phyloP scores from a whole-genome alignment of 2,329 filamentous ascomycete genomes.

The Pezicula radicicola region DNA sequence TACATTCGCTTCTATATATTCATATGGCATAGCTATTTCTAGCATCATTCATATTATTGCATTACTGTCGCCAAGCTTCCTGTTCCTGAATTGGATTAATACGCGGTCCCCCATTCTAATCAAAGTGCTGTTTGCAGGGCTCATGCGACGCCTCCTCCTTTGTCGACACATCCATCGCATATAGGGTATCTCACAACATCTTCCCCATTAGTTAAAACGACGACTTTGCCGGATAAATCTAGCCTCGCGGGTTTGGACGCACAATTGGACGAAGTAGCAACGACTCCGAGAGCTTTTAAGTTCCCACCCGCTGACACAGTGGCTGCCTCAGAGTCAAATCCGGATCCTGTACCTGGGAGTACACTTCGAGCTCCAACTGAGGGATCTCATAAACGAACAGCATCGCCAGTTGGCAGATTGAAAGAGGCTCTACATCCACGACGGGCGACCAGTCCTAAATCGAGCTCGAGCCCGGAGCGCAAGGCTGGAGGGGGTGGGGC shows the following conservation, averaged over 20 bases:
- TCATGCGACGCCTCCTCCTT: constrained; percentile 41
- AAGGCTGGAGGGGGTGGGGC: constrained; percentile 18
- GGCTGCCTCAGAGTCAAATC: constrained; percentile 27
- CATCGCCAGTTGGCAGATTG: constrained; percentile 69
- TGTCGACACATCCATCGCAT: constrained; percentile 61
- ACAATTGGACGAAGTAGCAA: constrained; percentile 25
- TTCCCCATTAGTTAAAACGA: constrained; percentile 62
- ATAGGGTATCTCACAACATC: constrained; percentile 67
- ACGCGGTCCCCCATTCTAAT: constrained; percentile 1
- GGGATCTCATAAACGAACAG: constrained; percentile 51
- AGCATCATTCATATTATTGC: background rate
- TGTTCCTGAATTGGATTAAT: background rate
- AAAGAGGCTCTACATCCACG: constrained; percentile 64
- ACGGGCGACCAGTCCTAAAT: constrained; percentile 36
- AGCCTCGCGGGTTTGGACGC: constrained; percentile 25
- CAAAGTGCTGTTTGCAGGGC: constrained; percentile 13
- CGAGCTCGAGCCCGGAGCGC: constrained; percentile 45
- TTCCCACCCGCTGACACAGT: constrained; percentile 26
- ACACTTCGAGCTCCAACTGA: constrained; percentile 39
- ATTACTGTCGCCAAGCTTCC: background rate
- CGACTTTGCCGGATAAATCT: constrained; percentile 40
- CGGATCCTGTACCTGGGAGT: constrained; percentile 28
- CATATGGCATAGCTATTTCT: background rate
- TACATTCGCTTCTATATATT: background rate
- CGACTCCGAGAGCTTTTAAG: constrained; percentile 34